These are phyloP conservation scores for Brassica carinata DNA, from an alignment of 345 rosid genomes.

Conservation along the genomic window DNA sequence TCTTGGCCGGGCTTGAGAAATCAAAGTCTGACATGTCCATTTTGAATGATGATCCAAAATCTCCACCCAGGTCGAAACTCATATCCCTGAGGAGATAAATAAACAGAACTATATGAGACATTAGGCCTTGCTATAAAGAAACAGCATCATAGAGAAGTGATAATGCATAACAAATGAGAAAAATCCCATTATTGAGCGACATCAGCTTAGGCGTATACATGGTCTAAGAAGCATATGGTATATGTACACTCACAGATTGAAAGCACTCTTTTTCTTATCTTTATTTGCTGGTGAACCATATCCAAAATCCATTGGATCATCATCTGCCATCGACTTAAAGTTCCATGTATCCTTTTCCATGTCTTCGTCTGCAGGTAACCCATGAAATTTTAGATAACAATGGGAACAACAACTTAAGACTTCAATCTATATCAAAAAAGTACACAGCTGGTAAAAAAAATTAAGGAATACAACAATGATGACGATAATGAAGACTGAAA, in stretches of 20 bases:
- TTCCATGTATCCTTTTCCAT: conserved; percentile 88
- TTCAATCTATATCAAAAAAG: conserved; percentile 13
- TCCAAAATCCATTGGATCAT: conserved; percentile 71
- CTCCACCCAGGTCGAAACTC: conserved; percentile 73
- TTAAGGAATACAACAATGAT: conserved; percentile 1
- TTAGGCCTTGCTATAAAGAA: conserved; percentile 16
- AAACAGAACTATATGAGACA: conserved; percentile 23
- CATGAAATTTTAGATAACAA: conserved; percentile 10
- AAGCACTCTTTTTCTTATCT: conserved; percentile 63
- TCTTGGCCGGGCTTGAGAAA: conserved; percentile 59
- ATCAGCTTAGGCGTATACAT: neutral
- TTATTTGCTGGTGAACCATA: conserved; percentile 57
- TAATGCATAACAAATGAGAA: conserved; percentile 4
- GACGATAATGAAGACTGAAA: conserved; percentile 12
- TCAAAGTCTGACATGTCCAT: conserved; percentile 82
- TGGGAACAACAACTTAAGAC: conserved; percentile 10
- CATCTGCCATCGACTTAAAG: conserved; percentile 54
- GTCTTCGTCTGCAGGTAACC: conserved; percentile 56
- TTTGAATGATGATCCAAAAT: conserved; percentile 72
- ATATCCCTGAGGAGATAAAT: conserved; percentile 59
- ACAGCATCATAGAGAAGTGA: neutral
- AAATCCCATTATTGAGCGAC: neutral
- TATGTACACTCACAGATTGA: conserved; percentile 67
- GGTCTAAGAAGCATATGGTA: conserved; percentile 11
- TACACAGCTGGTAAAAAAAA: conserved; percentile 1